These are phyloP conservation scores for Epichloe aotearoae DNA, from an alignment of 2,329 filamentous ascomycete genomes.

Conservation along the genomic window DNA sequence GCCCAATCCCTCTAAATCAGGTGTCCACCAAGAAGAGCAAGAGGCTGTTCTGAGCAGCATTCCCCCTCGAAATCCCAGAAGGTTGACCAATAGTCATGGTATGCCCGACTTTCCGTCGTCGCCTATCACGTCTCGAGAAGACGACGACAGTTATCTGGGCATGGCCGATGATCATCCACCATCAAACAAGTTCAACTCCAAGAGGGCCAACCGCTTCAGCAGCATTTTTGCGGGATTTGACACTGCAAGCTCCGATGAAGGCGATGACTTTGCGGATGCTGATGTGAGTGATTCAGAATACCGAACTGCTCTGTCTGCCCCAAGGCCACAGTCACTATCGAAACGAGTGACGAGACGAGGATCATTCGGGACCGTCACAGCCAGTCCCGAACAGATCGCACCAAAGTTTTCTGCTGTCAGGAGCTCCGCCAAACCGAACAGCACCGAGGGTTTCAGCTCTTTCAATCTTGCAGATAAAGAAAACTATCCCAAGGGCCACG, in stretches of 20 bases:
- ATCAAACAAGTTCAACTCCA: conserved; percentile 39
- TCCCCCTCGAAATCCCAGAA: conserved; percentile 48
- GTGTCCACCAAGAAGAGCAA: conserved; percentile 19
- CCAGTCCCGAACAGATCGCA: conserved; percentile 30
- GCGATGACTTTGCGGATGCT: conserved; percentile 46
- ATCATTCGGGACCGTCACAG: conserved; percentile 23
- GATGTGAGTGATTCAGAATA: conserved; percentile 56
- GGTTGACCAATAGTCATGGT: conserved; percentile 34
- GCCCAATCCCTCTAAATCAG: conserved; percentile 25
- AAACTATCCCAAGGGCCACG: conserved; percentile 9
- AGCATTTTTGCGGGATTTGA: conserved; percentile 84
- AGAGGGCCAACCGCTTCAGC: conserved; percentile 60
- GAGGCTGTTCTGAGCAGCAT: conserved; percentile 39
- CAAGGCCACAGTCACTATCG: conserved; percentile 33
- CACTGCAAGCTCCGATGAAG: conserved; percentile 53
- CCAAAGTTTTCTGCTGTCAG: conserved; percentile 12
- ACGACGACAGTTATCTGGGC: conserved; percentile 56
- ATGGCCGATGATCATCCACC: conserved; percentile 72
- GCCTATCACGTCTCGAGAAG: conserved; percentile 21
- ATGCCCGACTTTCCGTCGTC: conserved; percentile 37
- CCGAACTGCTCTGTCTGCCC: conserved; percentile 51
- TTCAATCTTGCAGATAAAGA: conserved; percentile 25
- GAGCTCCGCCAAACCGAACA: conserved; percentile 21
- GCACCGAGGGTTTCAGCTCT: conserved; percentile 32
- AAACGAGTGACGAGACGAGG: conserved; percentile 28